Conservation (phyloP, 2,329 filamentous ascomycete species). For the Trichoderma guizhouense region DNA sequence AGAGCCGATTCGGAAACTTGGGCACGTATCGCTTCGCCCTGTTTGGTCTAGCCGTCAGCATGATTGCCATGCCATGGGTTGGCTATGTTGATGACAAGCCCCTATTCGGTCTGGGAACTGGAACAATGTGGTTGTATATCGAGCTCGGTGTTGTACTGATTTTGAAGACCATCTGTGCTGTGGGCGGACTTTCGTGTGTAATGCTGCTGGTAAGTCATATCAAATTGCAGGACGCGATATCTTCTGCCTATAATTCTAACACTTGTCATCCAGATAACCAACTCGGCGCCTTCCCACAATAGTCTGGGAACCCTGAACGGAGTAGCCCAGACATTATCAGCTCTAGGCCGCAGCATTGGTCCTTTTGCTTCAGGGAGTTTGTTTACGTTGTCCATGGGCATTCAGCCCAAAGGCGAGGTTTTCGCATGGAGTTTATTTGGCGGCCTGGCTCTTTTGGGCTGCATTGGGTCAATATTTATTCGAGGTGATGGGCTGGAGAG, state of each 20-base stretch:
- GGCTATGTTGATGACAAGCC: constrained; percentile 66
- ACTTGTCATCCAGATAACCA: constrained; percentile 66
- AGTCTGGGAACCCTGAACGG: constrained; percentile 90
- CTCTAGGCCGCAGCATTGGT: constrained; percentile 81
- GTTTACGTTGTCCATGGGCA: constrained; percentile 72
- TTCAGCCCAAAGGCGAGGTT: constrained; percentile 77
- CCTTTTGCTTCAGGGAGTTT: constrained; percentile 85
- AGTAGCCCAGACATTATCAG: constrained; percentile 88
- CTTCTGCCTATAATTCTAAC: background rate
- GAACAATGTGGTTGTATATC: constrained; percentile 68
- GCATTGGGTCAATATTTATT: constrained; percentile 75
- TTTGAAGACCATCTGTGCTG: constrained; percentile 84
- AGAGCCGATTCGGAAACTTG: constrained; percentile 78
- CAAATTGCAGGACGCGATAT: background rate
- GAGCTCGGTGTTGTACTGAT: constrained; percentile 80
- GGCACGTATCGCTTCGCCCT: constrained; percentile 77
- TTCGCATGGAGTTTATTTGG: constrained; percentile 86
- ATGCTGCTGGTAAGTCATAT: constrained; percentile 68
- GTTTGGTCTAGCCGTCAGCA: constrained; percentile 75
- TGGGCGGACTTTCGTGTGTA: constrained; percentile 85
- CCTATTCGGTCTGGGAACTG: constrained; percentile 55
- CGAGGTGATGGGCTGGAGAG: constrained; percentile 60
- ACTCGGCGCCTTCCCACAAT: constrained; percentile 80
- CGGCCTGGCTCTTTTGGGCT: constrained; percentile 76
- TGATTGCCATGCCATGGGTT: constrained; percentile 85